Evolutionary conservation across 1,284 basidiomycete species (phyloP).

Genomic region (Coniophora puteana): DNA sequence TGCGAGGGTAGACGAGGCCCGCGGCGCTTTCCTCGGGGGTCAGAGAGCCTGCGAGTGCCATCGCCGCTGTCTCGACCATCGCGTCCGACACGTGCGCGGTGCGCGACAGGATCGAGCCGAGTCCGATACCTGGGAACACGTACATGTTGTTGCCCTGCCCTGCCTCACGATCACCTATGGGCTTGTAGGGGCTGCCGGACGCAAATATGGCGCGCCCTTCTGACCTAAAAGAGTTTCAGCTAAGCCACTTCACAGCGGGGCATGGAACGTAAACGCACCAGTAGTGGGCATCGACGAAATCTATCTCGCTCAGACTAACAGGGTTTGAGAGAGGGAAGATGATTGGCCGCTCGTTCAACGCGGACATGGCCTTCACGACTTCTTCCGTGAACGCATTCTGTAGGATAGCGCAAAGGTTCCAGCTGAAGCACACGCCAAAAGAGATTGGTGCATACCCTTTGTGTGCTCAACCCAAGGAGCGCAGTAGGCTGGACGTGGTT

Average conservation of each 20-base stretch:
- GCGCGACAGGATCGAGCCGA: conserved; percentile 64
- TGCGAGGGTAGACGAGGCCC: conserved; percentile 60
- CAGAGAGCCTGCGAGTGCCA: conserved; percentile 65
- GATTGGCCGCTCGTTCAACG: conserved; percentile 72
- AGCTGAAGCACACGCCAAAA: conserved; percentile 4
- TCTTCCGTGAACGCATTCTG: conserved; percentile 70
- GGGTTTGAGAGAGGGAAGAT: conserved; percentile 88
- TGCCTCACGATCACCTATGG: conserved; percentile 56
- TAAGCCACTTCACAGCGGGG: not conserved
- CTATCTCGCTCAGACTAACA: conserved; percentile 62
- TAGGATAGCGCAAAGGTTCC: conserved; percentile 6
- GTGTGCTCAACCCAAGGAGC: conserved; percentile 76
- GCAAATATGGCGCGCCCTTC: conserved; percentile 72
- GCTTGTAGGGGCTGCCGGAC: conserved; percentile 75
- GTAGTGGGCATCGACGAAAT: conserved; percentile 70
- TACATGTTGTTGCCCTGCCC: conserved; percentile 85
- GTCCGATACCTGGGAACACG: conserved; percentile 62
- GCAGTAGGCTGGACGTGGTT: conserved; percentile 80
- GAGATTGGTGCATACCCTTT: conserved; percentile 38
- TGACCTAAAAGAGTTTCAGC: conserved; percentile 37
- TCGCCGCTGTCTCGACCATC: conserved; percentile 57
- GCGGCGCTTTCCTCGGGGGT: conserved; percentile 53
- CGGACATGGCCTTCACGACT: conserved; percentile 67
- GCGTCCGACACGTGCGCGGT: conserved; percentile 55
- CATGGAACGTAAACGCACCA: conserved; percentile 37